phyloP scores from a whole-genome alignment of 805 yeast species.

The Myxozyma melibiosi region DNA sequence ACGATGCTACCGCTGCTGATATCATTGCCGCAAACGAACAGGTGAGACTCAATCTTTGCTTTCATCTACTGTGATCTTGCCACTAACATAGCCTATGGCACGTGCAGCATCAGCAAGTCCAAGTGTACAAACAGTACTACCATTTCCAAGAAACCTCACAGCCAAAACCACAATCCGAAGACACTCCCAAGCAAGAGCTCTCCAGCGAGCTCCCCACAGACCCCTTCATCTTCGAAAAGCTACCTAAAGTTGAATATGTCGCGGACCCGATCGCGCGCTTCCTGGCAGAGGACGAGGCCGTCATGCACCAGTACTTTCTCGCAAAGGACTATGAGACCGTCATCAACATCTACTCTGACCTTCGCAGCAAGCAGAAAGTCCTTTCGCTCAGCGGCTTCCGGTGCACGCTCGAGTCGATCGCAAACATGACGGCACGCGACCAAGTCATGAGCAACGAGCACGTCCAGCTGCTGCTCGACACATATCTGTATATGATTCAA shows the following conservation, averaged over 20 bases:
- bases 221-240: neutral
- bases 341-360: neutral
- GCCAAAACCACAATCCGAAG: conserved; percentile 13
- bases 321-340: neutral
- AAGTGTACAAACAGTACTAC: conserved; percentile 24
- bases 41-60: conserved; percentile 17
- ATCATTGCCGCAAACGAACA: conserved; percentile 17
- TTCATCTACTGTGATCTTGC: conserved; percentile 17
- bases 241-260: conserved; percentile 28
- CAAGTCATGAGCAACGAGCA: neutral
- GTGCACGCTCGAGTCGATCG: neutral
- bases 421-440: neutral
- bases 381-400: neutral
- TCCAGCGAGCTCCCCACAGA: neutral
- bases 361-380: neutral
- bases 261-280: conserved; percentile 1
- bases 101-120: conserved; percentile 16
- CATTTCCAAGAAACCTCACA: conserved; percentile 35
- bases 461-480: conserved; percentile 6
- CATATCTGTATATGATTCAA: conserved; percentile 24
- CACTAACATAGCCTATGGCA: too few species aligned
- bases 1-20: conserved; percentile 29
- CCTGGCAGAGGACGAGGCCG: conserved; percentile 4
- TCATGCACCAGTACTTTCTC: neutral
- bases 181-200: neutral